Base-by-base conservation (phyloP, 2,329 filamentous ascomycete genomes). In the Colletotrichum coccodes region DNA sequence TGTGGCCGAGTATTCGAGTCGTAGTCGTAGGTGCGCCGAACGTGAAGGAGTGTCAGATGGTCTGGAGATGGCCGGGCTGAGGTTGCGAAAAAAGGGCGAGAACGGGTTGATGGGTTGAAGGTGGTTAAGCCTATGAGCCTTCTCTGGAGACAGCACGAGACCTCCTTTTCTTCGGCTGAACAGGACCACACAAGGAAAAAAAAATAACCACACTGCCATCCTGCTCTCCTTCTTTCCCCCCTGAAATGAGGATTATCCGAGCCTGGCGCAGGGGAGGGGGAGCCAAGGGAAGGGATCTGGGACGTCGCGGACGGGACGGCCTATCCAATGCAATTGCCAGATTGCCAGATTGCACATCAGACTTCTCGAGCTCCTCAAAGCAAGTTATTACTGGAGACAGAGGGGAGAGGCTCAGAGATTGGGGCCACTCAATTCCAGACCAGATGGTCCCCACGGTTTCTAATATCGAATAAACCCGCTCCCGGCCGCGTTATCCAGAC, bases 231-330 rank as follows among this genome's bases (percentile, higher is more conserved):
- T 58, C 42, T 30, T 14, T 36, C 26, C 52, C 52, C 42, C 61
- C 66, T 69, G 47, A 69, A 69, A 69, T 69, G 56, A 69, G 56
- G 66, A 69, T 69, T 65, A 57, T 60, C 66, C 66, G 54, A 50
- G 28, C 54, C 54, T 68, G 61, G 42, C 54, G 54, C 56, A 69
- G 56, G 66, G 66, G 66, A 18, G 38, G 57, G 44, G 30, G 34
- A 40, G 57, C 44, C 44, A 60, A 60, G 57, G 18, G 44, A 60
- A 50, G 57, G 44, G 30, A 38, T 60, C 57, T 49, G 30, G 57
- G 44, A 60, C 23, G 30, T 40, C 16, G 28, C 40, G 16, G 32
- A 50, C 16, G 32, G 34, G 32, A 50, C 57, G 57, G 57, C 30
- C 46, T 60, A 26, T 60, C 57, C 57, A 60, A 60, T 60, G 44